phyloP scores from a whole-genome alignment of 352 stramenopile genomes.

The Hyaloperonospora arabidopsidis region DNA sequence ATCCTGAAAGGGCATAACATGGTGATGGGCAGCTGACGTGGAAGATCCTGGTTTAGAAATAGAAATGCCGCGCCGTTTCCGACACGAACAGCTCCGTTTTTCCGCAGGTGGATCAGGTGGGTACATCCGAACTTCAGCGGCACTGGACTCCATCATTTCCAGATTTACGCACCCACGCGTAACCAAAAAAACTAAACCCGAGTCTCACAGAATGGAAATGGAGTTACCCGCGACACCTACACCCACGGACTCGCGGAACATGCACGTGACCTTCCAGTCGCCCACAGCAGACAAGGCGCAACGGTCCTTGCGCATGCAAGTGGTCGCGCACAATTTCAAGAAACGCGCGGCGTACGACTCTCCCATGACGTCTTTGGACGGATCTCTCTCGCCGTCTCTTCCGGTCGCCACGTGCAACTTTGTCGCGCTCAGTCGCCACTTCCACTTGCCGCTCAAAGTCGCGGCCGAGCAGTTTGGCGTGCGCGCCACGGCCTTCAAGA shows the following conservation, averaged over 20 bases:
- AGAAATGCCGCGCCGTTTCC: conserved; percentile 24
- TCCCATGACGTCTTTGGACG: conserved; percentile 12
- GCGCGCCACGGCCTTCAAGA: conserved; percentile 68
- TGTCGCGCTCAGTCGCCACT: conserved; percentile 57
- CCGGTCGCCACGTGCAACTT: conserved; percentile 54
- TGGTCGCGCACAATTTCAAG: conserved; percentile 32
- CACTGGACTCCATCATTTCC: conserved; percentile 17
- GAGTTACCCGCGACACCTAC: conserved; percentile 32
- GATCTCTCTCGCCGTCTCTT: conserved; percentile 9
- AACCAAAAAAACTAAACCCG: neutral
- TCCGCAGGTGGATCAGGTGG: conserved; percentile 14
- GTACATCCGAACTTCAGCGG: no score
- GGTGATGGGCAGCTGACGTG: conserved; percentile 27
- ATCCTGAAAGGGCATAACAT: conserved; percentile 20
- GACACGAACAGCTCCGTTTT: conserved; percentile 20
- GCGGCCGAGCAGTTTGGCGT: conserved; percentile 71
- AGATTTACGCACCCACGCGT: conserved; percentile 16
- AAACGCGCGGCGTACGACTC: conserved; percentile 31
- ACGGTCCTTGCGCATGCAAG: conserved; percentile 33
- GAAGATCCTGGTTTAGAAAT: conserved; percentile 30
- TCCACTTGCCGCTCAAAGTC: conserved; percentile 58
- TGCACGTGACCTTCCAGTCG: conserved; percentile 41
- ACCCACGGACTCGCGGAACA: conserved; percentile 16
- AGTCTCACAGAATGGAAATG: conserved; percentile 24
- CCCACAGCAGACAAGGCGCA: conserved; percentile 34